Percentiles rank a stretch among this genome's conserved stretches.
Conservation (phyloP, 495 filamentous ascomycete species). For the Podospora pseudoanserina region DNA sequence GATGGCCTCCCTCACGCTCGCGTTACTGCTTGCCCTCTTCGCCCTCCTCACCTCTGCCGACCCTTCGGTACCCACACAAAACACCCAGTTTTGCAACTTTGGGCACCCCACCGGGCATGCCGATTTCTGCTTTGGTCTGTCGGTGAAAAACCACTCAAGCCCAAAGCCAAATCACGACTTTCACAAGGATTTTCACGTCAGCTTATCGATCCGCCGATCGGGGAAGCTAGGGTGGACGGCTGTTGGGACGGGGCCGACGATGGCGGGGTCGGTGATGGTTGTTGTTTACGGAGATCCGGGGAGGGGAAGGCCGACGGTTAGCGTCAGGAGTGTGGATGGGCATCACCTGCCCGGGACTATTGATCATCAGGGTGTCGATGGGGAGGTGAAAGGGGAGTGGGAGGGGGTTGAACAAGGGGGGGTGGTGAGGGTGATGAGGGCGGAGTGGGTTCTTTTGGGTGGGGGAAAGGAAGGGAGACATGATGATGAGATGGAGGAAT, state of each 20-base stretch:
- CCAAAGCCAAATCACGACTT: not conserved
- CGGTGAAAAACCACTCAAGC: conserved; percentile 23
- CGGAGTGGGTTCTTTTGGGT: not conserved
- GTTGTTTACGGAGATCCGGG: conserved; percentile 32
- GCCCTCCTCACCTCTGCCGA: conserved; percentile 4
- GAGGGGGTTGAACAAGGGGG: not conserved
- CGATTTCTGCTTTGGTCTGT: conserved; percentile 30
- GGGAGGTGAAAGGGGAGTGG: not conserved
- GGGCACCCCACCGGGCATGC: conserved; percentile 16
- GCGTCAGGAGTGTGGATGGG: conserved; percentile 28
- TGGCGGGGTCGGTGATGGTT: conserved; percentile 32
- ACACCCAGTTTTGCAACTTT: conserved; percentile 30
- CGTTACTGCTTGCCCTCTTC: not conserved
- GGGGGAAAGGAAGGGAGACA: not conserved
- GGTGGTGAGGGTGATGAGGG: not conserved
- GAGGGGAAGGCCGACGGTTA: conserved; percentile 21
- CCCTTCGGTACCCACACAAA: not conserved
- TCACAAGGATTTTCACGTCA: conserved; percentile 23
- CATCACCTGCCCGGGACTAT: conserved; percentile 25
- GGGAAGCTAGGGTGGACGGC: conserved; percentile 29
- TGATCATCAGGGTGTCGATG: not conserved
- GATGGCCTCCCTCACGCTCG: not conserved
- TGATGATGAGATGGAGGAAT: not conserved
- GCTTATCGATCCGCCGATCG: conserved; percentile 20
- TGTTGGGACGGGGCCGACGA: conserved; percentile 27